phyloP scores from a whole-genome alignment of 345 rosid genomes.

The Gossypium rotundifolium region DNA sequence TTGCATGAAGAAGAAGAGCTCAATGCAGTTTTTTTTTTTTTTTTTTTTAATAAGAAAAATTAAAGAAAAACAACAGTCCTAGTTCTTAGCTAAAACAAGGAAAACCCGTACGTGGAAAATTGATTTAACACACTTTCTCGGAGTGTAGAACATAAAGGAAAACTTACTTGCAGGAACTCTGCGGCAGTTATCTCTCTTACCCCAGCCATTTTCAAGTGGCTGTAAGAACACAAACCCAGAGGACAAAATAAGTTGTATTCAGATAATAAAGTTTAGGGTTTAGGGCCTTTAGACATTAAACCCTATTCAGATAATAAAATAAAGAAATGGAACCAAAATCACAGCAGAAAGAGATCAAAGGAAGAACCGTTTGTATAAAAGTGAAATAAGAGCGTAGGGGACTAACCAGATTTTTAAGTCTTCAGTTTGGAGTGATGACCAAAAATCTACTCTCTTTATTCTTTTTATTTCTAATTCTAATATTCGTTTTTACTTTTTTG shows the following conservation, averaged over 20 bases:
- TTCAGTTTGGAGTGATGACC: not conserved
- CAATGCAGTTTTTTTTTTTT: not conserved
- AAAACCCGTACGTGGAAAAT: not conserved
- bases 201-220: slow-evolving; percentile 24
- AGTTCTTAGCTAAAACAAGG: not conserved
- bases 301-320: no score
- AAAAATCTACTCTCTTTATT: not conserved
- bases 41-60: not conserved
- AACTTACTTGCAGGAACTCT: slow-evolving; percentile 34
- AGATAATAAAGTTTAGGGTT: not conserved
- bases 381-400: not conserved
- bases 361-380: not conserved
- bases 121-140: not conserved
- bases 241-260: no score
- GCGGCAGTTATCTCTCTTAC: slow-evolving; percentile 28
- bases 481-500: not conserved
- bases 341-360: not conserved
- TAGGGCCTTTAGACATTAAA: no score
- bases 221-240: not conserved
- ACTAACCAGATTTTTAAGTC: not conserved
- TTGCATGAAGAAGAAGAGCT: not conserved
- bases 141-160: not conserved
- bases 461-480: not conserved
- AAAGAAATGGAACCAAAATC: not conserved
- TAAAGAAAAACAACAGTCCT: not conserved